Base-by-base conservation (phyloP, 176 grass and related monocot species). In the Hordeum vulgare region DNA sequence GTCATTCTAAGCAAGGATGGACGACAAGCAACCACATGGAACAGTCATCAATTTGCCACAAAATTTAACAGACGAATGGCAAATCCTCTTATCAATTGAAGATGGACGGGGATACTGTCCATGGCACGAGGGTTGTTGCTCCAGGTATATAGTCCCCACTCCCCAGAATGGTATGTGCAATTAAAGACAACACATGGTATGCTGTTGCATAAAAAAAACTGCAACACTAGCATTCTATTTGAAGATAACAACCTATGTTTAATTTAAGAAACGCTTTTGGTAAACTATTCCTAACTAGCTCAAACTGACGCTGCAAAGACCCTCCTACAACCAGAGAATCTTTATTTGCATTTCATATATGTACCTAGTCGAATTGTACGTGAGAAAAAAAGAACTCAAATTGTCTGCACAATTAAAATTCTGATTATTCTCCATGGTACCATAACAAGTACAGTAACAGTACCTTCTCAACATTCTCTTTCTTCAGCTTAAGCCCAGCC, bases 401-500 rank as follows among this genome's bases (percentile, higher is more conserved):
- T 23, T 37, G 35, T 60, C 21, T 29, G 21, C 25, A 49, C 1
- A 20, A 66, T 27, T 66, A 31, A 23, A 28, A 26, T 7, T 18
- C 15, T 21, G 7, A 66, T 24, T 66, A 33, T 80, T 54, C 76
- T 11, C 23, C 41, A 80, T 64, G 18, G 9, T n/a, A 66, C 6
- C 3, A 29, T 66, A 33, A 63, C 8, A 27, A 72, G 41, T n/a
- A n/a, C n/a, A n/a, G n/a, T 17, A 64, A 0, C 59, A 80, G 7
- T 90, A 93, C 92, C 90, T 86, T 92, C 36, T 94, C 86, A 70
- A 97, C 86, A 57, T 89, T 94, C 76, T 90, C 84, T 76, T 79
- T 69, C 73, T 94, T 93, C 61, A 91, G 76, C 49, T 90, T 85
- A 82, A 94, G 87, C 11, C 90, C 95, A 65, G 45, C 87, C 49